A percentile compares a stretch with the other conserved stretches of the same genome.
Conservation (phyloP, 78 protist species). For the Creolimax fragrantissima region DNA sequence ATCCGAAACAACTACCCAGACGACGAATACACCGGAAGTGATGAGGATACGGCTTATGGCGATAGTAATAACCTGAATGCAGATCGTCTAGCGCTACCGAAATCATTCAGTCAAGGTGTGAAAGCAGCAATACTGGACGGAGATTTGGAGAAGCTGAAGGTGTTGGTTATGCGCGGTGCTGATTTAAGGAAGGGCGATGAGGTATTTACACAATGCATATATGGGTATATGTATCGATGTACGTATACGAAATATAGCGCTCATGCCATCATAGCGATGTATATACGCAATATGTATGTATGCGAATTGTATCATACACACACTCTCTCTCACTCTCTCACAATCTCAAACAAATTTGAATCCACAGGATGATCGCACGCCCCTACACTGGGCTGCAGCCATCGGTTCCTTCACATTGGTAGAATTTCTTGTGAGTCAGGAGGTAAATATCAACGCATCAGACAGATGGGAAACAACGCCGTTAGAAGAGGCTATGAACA, state of each 20-base stretch:
- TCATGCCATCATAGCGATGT: not conserved
- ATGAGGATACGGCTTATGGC: not conserved
- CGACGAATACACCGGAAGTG: not conserved
- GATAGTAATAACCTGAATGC: not conserved
- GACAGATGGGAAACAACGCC: constrained; percentile 13
- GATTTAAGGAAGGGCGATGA: not conserved
- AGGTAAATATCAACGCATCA: constrained; percentile 1
- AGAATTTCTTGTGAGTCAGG: constrained; percentile 12
- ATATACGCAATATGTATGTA: not conserved
- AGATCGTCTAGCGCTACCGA: not conserved
- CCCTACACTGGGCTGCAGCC: constrained; percentile 13
- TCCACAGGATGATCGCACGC: not conserved
- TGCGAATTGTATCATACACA: not conserved
- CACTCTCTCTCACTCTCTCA: not conserved
- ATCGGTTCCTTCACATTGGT: not conserved
- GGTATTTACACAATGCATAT: too few relatives aligned
- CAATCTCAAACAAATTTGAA: not conserved
- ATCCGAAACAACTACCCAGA: not conserved
- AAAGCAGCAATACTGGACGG: not conserved
- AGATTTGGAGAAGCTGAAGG: not conserved
- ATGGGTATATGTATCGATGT: too few relatives aligned
- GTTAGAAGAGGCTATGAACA: constrained; percentile 21
- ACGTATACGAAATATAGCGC: not conserved
- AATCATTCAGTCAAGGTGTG: not conserved
- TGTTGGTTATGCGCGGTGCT: not conserved